These are phyloP conservation scores for Lactarius tabidus DNA, from an alignment of 768 basidiomycete species.

Conservation along the genomic window DNA sequence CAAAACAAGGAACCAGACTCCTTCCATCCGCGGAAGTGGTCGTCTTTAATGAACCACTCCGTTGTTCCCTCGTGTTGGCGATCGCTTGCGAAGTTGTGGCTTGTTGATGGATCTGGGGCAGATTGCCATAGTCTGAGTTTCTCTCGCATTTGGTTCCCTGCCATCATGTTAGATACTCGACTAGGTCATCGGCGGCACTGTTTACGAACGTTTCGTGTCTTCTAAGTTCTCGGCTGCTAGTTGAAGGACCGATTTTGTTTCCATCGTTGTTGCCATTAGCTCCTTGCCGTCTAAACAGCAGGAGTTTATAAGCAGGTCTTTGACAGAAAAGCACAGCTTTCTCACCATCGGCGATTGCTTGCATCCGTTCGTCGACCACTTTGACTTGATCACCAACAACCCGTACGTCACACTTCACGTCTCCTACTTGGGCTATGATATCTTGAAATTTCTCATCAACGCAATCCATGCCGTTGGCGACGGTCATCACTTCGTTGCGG, in stretches of 20 bases:
- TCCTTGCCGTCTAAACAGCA: background rate
- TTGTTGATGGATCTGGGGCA: background rate
- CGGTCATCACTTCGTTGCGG: background rate
- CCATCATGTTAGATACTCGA: background rate
- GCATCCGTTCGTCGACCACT: background rate
- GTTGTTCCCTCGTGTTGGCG: background rate
- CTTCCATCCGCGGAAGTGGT: background rate
- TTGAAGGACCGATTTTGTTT: background rate
- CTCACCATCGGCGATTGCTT: background rate
- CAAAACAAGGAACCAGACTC: background rate
- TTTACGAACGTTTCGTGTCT: background rate
- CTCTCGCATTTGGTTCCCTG: background rate
- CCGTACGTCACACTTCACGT: background rate
- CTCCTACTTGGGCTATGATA: background rate
- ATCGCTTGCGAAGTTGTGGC: background rate
- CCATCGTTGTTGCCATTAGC: background rate
- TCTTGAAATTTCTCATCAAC: background rate
- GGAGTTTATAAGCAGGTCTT: background rate
- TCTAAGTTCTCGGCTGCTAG: background rate
- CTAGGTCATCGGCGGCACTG: background rate
- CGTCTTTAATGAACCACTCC: background rate
- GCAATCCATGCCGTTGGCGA: background rate
- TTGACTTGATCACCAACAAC: background rate
- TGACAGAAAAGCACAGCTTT: background rate
- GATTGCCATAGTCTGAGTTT: background rate